Percentiles rank a stretch among this genome's conserved stretches.
These are phyloP conservation scores for Radiomyces spectabilis DNA, from an alignment of 192 early-diverging fungal genomes.

Conservation along the genomic window DNA sequence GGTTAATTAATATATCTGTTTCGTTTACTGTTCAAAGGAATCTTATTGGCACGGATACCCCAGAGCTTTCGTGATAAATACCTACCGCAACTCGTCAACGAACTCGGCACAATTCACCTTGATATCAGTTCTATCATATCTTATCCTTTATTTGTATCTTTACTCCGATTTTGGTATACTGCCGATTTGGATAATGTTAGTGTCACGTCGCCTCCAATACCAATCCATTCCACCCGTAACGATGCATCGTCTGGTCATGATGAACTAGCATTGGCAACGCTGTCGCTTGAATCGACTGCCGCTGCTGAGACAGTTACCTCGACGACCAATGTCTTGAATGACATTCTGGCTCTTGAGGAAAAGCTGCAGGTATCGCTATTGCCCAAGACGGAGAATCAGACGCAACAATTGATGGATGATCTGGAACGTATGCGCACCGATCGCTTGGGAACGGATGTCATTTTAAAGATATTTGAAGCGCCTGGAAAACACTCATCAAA, in stretches of 20 bases:
- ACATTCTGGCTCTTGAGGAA: background rate
- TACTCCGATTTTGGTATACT: constrained; percentile 24
- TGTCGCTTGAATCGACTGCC: too few species aligned
- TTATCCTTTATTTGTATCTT: background rate
- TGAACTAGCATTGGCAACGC: background rate
- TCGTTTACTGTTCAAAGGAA: background rate
- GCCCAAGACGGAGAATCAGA: background rate
- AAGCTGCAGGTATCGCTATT: background rate
- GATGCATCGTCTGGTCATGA: background rate
- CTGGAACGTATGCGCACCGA: background rate
- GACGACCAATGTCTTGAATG: too few species aligned
- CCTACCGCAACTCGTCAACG: background rate
- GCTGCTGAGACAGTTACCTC: too few species aligned
- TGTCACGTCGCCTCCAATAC: too few species aligned
- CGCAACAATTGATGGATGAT: background rate
- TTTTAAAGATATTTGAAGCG: too few species aligned
- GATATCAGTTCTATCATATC: background rate
- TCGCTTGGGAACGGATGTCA: background rate
- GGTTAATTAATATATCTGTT: background rate
- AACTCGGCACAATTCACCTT: background rate
- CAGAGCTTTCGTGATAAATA: background rate
- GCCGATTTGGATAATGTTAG: constrained; percentile 3
- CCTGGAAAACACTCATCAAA: background rate
- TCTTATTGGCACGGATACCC: background rate
- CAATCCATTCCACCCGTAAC: background rate